Evolutionary conservation across 139 green algal species (phyloP).

Genomic region (Chlorella sp.): DNA sequence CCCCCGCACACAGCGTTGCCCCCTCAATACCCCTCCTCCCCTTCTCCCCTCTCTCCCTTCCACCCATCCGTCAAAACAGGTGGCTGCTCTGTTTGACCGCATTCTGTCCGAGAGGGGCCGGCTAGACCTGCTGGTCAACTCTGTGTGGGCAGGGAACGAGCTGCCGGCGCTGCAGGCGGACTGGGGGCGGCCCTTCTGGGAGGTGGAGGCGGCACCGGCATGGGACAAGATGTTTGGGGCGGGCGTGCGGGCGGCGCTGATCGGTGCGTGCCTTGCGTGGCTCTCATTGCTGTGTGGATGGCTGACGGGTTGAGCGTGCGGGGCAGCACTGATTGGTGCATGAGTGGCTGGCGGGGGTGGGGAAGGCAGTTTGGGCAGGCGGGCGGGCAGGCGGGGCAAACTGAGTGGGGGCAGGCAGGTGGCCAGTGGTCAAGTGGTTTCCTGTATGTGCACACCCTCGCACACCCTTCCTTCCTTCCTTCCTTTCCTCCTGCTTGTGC

Average conservation of each 20-base stretch:
- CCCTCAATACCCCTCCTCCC: no score
- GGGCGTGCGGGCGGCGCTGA: neutral
- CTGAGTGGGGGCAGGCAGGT: neutral
- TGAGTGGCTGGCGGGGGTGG: no score
- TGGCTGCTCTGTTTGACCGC: neutral
- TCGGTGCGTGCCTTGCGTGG: neutral
- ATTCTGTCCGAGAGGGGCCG: slow-evolving; percentile 13
- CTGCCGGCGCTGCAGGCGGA: neutral
- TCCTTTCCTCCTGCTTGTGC: no score
- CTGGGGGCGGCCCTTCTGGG: slow-evolving; percentile 13
- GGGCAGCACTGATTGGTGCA: neutral
- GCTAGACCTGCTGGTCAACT: slow-evolving; percentile 30
- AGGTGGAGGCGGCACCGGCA: neutral
- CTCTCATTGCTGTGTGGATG: neutral
- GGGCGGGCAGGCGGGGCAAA: no score
- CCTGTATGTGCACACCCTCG: no score
- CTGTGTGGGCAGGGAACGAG: slow-evolving; percentile 24
- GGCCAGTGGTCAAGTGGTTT: no score
- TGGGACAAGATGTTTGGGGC: slow-evolving; percentile 8
- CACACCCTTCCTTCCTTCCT: no score
- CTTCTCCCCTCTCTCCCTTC: neutral
- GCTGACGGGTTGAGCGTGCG: neutral
- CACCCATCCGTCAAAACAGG: neutral
- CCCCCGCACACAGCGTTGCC: no score
- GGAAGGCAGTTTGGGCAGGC: no score